Percentiles rank a stretch among this genome's conserved stretches.
Evolutionary conservation across 2,329 filamentous ascomycete species (phyloP).

Genomic region (Neobulgaria alba): DNA sequence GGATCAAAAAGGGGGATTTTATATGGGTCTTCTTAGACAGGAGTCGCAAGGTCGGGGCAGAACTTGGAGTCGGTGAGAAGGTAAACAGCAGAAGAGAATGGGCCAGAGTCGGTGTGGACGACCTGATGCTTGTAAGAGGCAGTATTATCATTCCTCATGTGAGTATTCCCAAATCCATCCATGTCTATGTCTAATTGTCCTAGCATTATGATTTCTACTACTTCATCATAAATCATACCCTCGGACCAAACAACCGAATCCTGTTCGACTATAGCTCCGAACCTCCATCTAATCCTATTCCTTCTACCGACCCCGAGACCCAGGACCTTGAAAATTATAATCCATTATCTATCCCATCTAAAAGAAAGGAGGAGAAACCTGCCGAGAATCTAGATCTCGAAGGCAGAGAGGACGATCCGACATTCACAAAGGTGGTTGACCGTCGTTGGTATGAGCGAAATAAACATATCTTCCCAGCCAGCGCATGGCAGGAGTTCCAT

Average conservation of each 20-base stretch:
- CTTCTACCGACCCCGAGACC: conserved; percentile 2
- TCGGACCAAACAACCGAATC: conserved; percentile 60
- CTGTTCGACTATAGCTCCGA: conserved; percentile 69
- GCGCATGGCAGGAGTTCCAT: conserved; percentile 91
- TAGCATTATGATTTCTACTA: conserved; percentile 98
- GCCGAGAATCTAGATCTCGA: conserved; percentile 46
- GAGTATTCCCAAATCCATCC: conserved; percentile 41
- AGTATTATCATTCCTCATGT: conserved; percentile 92
- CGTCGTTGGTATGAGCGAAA: conserved; percentile 94
- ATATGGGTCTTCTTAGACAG: conserved; percentile 91
- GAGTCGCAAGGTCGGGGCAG: conserved; percentile 81
- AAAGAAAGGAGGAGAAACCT: conserved; percentile 29
- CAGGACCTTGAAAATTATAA: conserved; percentile 28
- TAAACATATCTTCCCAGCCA: conserved; percentile 97
- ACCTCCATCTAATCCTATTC: conserved; percentile 24
- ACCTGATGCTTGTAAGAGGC: conserved; percentile 85
- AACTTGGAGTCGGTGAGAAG: conserved; percentile 62
- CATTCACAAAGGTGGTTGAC: conserved; percentile 87
- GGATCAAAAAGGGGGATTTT: conserved; percentile 86
- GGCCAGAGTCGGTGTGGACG: conserved; percentile 90
- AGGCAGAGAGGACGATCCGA: conserved; percentile 69
- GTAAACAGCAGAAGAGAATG: conserved; percentile 63
- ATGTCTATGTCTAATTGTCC: conserved; percentile 7
- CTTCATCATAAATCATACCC: conserved; percentile 83
- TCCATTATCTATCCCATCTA: conserved; percentile 31